Base-by-base conservation (phyloP, 2,329 filamentous ascomycete species). In the Beauveria pseudobassiana region DNA sequence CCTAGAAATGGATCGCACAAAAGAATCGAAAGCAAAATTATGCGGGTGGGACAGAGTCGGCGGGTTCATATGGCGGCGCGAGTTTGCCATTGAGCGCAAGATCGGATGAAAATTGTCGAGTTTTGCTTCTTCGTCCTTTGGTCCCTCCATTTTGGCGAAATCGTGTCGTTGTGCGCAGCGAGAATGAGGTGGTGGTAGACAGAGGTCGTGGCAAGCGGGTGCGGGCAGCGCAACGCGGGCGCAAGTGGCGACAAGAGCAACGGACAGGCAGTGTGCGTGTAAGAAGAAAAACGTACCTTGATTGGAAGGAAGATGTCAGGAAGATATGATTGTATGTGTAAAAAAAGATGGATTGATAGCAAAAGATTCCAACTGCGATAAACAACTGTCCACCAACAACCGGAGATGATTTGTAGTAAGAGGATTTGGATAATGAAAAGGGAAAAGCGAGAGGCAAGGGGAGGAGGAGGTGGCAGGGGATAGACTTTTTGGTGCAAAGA, bases 301-400 rank as follows among this genome's bases (percentile, higher is more conserved):
- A 50, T 45, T 24, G 24, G 18, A 53, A n/a, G 20, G 40, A 22
- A 38, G 34, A 28, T 43, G 38, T 43, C 14, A 16, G 9, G 16
- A 18, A 50, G n/a, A 53, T 38, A 51, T 24, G 34, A 24, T 20
- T 51, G 49, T 20, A 14, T 14, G 16, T 6, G 45, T 24, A 56
- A 24, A 45, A 48, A 52, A 54, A n/a, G 38, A 52, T 10, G 26
- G 14, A 46, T 24, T 22, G 2, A 50, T 12, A 61, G 48, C 40
- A 53, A 54, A 40, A n/a, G 18, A 26, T 50, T 30, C 51, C 59
- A 48, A 61, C 59, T 55, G 43, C 24, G 59, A 56, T 34, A 61
- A 61, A 55, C 51, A 49, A 61, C 50, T 55, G 51, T 56, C 59
- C 51, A 56, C 59, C 59, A 22, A 61, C 59, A 49, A 61, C 49